Percentiles rank a stretch among this genome's conserved stretches.
These are phyloP conservation scores for Lichtheimia hyalospora DNA, from an alignment of 371 early-diverging fungal genomes.

Conservation along the genomic window DNA sequence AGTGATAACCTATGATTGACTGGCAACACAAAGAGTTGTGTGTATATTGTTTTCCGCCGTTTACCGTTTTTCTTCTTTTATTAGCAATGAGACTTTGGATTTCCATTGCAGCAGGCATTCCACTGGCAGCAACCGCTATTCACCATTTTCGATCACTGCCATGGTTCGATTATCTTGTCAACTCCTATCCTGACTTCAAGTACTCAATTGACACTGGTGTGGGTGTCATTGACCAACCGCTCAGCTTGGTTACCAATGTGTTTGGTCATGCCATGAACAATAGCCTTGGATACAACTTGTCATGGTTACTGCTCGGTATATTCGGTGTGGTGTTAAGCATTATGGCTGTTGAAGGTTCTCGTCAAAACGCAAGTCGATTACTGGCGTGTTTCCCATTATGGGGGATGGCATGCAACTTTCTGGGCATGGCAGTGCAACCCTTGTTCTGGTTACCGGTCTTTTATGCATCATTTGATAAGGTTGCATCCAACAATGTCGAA, in stretches of 20 bases:
- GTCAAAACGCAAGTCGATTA: conserved; percentile 5
- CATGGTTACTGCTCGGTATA: conserved; percentile 5
- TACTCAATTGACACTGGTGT: not conserved
- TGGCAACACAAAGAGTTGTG: no score
- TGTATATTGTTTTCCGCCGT: no score
- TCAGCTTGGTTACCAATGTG: conserved; percentile 6
- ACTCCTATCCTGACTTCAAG: not conserved
- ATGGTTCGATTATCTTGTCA: not conserved
- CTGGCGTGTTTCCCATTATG: conserved; percentile 8
- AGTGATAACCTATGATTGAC: no score
- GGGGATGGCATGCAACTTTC: conserved; percentile 7
- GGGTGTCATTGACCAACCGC: not conserved
- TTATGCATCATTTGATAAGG: conserved; percentile 1
- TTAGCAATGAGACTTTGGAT: conserved; percentile 2
- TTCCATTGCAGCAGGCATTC: conserved; percentile 4
- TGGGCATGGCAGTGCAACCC: conserved; percentile 12
- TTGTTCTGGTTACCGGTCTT: conserved; percentile 11
- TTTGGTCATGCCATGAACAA: conserved; percentile 11
- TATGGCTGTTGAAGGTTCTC: conserved; percentile 15
- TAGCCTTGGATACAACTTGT: conserved; percentile 9
- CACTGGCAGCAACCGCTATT: not conserved
- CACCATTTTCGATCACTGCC: conserved; percentile 2
- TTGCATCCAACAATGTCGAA: not conserved
- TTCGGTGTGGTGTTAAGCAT: conserved; percentile 12
- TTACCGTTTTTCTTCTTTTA: no score